Evolutionary conservation across 768 basidiomycete genomes (phyloP).

Genomic region (Psilocybe tampanensis): DNA sequence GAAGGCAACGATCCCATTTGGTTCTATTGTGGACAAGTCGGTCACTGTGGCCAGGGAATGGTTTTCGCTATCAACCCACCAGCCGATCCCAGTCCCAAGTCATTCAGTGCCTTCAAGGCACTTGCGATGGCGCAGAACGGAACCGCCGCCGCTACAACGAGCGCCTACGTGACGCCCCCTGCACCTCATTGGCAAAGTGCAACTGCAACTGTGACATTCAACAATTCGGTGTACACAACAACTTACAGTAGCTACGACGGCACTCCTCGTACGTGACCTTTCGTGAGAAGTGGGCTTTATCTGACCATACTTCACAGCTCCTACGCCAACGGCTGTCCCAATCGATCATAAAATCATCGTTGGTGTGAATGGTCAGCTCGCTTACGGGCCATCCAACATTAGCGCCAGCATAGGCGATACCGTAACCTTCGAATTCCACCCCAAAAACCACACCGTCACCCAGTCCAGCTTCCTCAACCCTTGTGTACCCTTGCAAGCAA

Average conservation of each 20-base stretch:
- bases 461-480: conserved; percentile 43
- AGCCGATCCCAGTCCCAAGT: conserved; percentile 31
- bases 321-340: conserved; percentile 29
- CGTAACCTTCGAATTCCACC: conserved; percentile 44
- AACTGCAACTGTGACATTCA: conserved; percentile 43
- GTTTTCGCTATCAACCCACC: conserved; percentile 69
- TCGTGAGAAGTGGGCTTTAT: not conserved
- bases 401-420: conserved; percentile 44
- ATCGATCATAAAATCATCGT: conserved; percentile 40
- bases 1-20: conserved; percentile 50
- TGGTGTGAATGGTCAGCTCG: conserved; percentile 36
- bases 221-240: conserved; percentile 32
- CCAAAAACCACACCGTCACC: conserved; percentile 51
- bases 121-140: conserved; percentile 43
- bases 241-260: conserved; percentile 43
- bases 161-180: conserved; percentile 30
- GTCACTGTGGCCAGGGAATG: conserved; percentile 62
- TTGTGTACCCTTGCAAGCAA: conserved; percentile 28
- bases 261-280: conserved; percentile 30
- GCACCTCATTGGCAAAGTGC: conserved; percentile 36
- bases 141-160: conserved; percentile 23
- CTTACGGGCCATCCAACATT: conserved; percentile 40
- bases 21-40: conserved; percentile 56
- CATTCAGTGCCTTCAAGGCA: conserved; percentile 53
- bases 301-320: conserved; percentile 13